Evolutionary conservation across 2,329 filamentous ascomycete genomes (phyloP).

Genomic region (Curvularia sp.): DNA sequence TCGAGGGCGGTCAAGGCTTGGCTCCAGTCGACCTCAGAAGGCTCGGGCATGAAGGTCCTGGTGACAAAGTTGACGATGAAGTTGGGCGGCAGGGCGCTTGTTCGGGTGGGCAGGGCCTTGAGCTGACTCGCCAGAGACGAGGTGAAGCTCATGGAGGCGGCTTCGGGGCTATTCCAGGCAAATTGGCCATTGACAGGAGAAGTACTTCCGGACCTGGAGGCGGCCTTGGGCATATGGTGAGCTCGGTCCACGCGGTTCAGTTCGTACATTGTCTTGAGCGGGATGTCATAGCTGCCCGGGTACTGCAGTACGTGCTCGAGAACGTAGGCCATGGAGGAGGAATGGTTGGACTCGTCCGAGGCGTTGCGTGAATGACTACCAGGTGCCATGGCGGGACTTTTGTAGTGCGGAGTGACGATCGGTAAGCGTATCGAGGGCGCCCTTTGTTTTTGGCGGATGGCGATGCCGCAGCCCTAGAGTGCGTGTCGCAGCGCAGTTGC

Average conservation of each 20-base stretch:
- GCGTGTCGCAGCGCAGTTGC: constrained; percentile 7
- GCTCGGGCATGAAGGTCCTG: constrained; percentile 63
- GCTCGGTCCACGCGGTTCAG: constrained; percentile 66
- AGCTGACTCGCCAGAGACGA: constrained; percentile 63
- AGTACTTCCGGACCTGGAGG: constrained; percentile 46
- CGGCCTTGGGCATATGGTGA: constrained; percentile 45
- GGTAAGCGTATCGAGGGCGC: not conserved
- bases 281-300: constrained; percentile 69
- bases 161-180: constrained; percentile 45
- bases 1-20: constrained; percentile 70
- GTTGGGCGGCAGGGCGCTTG: constrained; percentile 66
- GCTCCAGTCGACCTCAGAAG: constrained; percentile 68
- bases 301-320: constrained; percentile 62
- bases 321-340: constrained; percentile 46
- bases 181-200: constrained; percentile 40
- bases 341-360: constrained; percentile 46
- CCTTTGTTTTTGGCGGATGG: constrained; percentile 7
- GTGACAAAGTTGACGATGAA: constrained; percentile 69
- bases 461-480: constrained; percentile 17
- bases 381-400: constrained; percentile 35
- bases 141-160: constrained; percentile 56
- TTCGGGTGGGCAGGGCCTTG: constrained; percentile 64
- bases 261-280: constrained; percentile 71
- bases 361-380: constrained; percentile 47
- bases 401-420: constrained; percentile 2